These are phyloP conservation scores for Grosmannia clavigera DNA, from an alignment of 2,329 filamentous ascomycete genomes.

Conservation along the genomic window DNA sequence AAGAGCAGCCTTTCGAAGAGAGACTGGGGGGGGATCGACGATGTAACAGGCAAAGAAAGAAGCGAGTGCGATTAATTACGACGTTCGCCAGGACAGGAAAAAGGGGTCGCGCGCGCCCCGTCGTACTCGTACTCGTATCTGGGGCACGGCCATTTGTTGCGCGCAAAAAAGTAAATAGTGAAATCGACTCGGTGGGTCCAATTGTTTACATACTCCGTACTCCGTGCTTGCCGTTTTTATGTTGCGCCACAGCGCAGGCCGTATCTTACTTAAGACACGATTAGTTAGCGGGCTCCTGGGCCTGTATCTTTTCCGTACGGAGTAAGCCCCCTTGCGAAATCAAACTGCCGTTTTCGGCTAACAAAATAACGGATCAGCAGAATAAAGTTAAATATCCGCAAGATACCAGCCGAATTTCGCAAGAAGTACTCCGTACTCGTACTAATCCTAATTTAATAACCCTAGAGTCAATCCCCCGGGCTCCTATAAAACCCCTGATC, in stretches of 20 bases:
- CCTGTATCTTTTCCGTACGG: no score
- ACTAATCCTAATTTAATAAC: no score
- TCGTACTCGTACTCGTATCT: slow-evolving; percentile 4
- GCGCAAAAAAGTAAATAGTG: background rate
- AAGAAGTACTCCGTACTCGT: no score
- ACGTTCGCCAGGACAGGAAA: background rate
- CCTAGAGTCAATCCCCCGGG: no score
- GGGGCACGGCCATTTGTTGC: background rate
- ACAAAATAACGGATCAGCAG: background rate
- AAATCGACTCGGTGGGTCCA: background rate
- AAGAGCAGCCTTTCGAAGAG: background rate
- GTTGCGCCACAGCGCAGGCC: background rate
- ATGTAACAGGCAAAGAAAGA: background rate
- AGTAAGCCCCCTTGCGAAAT: background rate
- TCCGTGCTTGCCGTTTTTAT: background rate
- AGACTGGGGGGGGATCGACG: background rate
- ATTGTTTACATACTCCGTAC: background rate
- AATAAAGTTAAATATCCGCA: background rate
- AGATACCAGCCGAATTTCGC: no score
- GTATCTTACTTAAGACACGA: background rate
- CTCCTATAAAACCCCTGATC: background rate
- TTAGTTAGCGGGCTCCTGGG: no score
- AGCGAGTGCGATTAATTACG: background rate
- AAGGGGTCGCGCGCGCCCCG: background rate
- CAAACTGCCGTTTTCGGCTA: background rate